phyloP scores from a whole-genome alignment of 345 rosid species.

The Draba incana region DNA sequence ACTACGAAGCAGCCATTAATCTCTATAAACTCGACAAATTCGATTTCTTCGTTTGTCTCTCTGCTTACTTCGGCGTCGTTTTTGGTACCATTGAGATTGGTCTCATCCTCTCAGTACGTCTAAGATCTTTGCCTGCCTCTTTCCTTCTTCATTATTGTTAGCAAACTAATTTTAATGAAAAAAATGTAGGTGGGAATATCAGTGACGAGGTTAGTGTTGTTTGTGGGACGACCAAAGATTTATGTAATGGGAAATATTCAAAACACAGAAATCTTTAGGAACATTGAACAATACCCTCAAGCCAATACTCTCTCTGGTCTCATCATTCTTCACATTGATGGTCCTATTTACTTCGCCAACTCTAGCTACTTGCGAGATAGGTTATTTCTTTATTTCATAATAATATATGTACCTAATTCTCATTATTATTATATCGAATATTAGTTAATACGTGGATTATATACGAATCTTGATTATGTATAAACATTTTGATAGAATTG shows the following conservation, averaged over 20 bases:
- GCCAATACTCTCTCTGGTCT: conserved; percentile 59
- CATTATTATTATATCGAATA: neutral
- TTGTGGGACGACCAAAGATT: conserved; percentile 84
- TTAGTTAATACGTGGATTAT: neutral
- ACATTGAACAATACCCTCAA: conserved; percentile 68
- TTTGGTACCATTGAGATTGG: conserved; percentile 79
- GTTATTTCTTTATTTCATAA: conserved; percentile 29
- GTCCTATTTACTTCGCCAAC: conserved; percentile 89
- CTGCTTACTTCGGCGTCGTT: conserved; percentile 75
- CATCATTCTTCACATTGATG: conserved; percentile 73
- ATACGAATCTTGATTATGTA: neutral
- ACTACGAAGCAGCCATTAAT: conserved; percentile 74
- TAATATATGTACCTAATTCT: neutral
- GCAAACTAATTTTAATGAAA: neutral
- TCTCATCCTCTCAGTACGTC: conserved; percentile 62
- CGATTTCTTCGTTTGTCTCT: conserved; percentile 74
- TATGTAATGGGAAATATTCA: conserved; percentile 68
- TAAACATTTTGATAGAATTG: conserved; percentile 48
- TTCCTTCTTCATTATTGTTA: too few species aligned
- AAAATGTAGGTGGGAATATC: conserved; percentile 67
- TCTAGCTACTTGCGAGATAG: conserved; percentile 85
- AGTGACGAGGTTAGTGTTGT: conserved; percentile 65
- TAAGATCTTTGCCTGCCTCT: neutral
- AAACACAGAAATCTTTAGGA: conserved; percentile 61
- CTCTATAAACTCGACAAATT: conserved; percentile 81